A percentile compares a stretch with the other conserved stretches of the same genome.
phyloP scores from a whole-genome alignment of 2,329 filamentous ascomycete genomes.

The Cladophialophora chaetospira region DNA sequence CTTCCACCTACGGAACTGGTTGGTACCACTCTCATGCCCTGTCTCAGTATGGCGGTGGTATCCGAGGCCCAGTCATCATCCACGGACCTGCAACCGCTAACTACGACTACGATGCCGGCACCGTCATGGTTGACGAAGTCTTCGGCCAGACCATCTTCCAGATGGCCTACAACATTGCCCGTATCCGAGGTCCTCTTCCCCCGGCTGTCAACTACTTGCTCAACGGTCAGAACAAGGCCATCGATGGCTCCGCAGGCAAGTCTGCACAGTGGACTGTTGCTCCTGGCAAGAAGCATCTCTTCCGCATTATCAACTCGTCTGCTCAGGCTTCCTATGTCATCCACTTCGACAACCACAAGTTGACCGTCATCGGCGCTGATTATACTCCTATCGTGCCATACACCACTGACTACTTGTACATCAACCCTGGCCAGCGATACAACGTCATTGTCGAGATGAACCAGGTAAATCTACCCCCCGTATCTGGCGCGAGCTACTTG shows the following conservation, averaged over 20 bases:
- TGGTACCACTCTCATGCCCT: slow-evolving; percentile 66
- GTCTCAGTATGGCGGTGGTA: slow-evolving; percentile 35
- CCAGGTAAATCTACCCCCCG: slow-evolving; percentile 20
- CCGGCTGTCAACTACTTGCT: slow-evolving; percentile 30
- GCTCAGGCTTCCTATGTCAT: slow-evolving; percentile 36
- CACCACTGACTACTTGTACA: slow-evolving; percentile 62
- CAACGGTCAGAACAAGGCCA: slow-evolving; percentile 32
- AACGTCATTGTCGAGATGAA: slow-evolving; percentile 35
- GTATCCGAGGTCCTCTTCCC: slow-evolving; percentile 22
- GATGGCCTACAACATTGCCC: slow-evolving; percentile 28
- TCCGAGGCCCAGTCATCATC: slow-evolving; percentile 33
- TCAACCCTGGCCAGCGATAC: slow-evolving; percentile 54
- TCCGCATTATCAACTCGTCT: slow-evolving; percentile 34
- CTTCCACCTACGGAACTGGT: slow-evolving; percentile 50
- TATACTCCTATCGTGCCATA: slow-evolving; percentile 43
- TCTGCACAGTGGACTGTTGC: slow-evolving; percentile 26
- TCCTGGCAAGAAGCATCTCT: slow-evolving; percentile 34
- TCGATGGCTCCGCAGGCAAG: slow-evolving; percentile 26
- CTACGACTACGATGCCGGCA: slow-evolving; percentile 32
- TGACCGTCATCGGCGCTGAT: slow-evolving; percentile 43
- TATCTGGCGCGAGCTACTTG: neutral
- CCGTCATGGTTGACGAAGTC: slow-evolving; percentile 31
- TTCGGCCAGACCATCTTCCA: slow-evolving; percentile 30
- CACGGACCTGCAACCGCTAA: slow-evolving; percentile 33
- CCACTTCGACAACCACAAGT: slow-evolving; percentile 47